A percentile compares a stretch with the other conserved stretches of the same genome.
Evolutionary conservation across 306 rosid genomes (phyloP).

Genomic region (Albizia julibrissin): DNA sequence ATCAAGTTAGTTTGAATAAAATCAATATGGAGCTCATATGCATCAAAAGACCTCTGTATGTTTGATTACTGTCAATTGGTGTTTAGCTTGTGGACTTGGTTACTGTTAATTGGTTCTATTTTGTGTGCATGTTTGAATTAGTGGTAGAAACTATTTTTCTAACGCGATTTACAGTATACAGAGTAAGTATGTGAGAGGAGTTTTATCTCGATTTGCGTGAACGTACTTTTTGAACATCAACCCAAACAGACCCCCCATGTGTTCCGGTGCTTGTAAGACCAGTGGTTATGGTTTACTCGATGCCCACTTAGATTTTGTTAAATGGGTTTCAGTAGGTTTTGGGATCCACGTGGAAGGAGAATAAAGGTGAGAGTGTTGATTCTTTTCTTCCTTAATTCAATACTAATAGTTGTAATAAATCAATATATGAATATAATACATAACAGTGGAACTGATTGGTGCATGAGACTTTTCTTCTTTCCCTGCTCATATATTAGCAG

Average conservation of each 20-base stretch:
- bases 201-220: too few relatives aligned
- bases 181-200: too few relatives aligned
- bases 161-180: too few relatives aligned
- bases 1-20: constrained; percentile 15
- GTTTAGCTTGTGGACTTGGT: constrained; percentile 9
- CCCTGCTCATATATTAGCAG: too few relatives aligned
- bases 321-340: constrained; percentile 1
- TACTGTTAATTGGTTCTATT: not conserved
- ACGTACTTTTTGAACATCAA: too few relatives aligned
- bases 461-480: not conserved
- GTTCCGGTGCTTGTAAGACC: not conserved
- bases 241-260: too few relatives aligned
- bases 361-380: constrained; percentile 3
- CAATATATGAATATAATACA: not conserved
- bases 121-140: too few relatives aligned
- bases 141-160: too few relatives aligned
- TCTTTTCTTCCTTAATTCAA: not conserved
- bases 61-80: constrained; percentile 18
- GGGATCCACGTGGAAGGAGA: not conserved
- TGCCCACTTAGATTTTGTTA: not conserved
- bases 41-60: constrained; percentile 5
- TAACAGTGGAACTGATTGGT: not conserved
- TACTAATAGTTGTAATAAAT: not conserved
- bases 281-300: not conserved
- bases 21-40: not conserved